Evolutionary conservation across 192 early-diverging fungal species (phyloP), one percentile per base, ranked within the genome.

Genomic region (Obelidium mucronatum): DNA sequence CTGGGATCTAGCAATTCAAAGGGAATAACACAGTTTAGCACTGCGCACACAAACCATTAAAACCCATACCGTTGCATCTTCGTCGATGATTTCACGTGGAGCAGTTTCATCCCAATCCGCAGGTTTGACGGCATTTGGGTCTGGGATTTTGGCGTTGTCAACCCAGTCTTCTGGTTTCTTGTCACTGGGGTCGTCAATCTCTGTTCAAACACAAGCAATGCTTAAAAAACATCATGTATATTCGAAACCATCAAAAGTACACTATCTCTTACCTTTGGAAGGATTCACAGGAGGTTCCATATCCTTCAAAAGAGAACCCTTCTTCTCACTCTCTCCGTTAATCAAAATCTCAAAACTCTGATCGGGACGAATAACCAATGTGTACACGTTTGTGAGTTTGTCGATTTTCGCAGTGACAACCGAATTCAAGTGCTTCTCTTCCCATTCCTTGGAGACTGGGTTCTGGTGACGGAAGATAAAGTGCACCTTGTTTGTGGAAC

Each of bases 401-500:
- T 90, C 88, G 28, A 86, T 73, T 68, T 89, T 93, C 56, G 92
- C 91, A n/a, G 58, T 40, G 58, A 75, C 34, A 28, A 93, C 93
- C 67, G 92, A 88, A 26, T 85, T 84, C 74, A 95, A 78, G 78
- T 96, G 95, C 80, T 97, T 95, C 85, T 97, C 95, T 40, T 93
- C 94, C 73, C 90, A 87, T 65, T 86, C 85, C 6, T 92, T 92
- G 15, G 93, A 93, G 44, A 84, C 76, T 19, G 95, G 95, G 84
- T 95, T 95, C 82, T 90, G 88, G 88, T 97, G 95, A 31, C 93
- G 87, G 89, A 94, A 94, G 78, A 97, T 97, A 55, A 97, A 91
- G 82, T 97, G 96, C 33, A 97, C 89, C 73, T 95, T 96, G 86
- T 92, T 94, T 81, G 90, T 92, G 54, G 87, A 69, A 42, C 96